Conservation (phyloP, 805 yeast species). For the Jamesozyma gamospora region DNA sequence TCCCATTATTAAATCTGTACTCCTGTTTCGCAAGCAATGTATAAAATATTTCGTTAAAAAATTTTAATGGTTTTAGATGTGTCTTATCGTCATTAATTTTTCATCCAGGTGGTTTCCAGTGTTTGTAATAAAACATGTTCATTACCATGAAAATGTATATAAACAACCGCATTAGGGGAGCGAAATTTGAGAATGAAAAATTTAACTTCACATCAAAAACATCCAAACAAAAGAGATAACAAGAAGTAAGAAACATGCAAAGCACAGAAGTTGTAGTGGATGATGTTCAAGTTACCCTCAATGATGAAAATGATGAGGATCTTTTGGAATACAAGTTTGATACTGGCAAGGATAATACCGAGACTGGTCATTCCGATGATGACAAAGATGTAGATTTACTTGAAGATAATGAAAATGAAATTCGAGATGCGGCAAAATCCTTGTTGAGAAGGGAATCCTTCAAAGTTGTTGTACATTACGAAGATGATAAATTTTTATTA, state of each 20-base stretch:
- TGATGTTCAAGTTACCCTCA: conserved; percentile 1
- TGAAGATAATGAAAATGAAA: conserved; percentile 6
- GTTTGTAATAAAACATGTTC: too few relatives aligned
- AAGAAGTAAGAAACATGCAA: background rate
- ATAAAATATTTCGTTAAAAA: too few relatives aligned
- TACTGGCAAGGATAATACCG: background rate
- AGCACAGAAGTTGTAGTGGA: conserved; percentile 1
- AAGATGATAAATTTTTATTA: conserved; percentile 15
- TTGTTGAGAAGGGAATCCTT: conserved; percentile 13
- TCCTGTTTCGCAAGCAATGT: too few relatives aligned
- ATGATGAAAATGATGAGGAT: background rate
- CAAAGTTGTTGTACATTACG: conserved; percentile 13
- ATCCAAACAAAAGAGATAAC: background rate
- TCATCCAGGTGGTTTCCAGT: too few relatives aligned
- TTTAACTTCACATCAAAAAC: background rate
- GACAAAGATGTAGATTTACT: conserved; percentile 10
- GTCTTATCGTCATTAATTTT: too few relatives aligned
- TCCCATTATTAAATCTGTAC: too few relatives aligned
- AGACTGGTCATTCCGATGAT: conserved; percentile 3
- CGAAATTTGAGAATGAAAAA: background rate
- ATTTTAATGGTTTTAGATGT: too few relatives aligned
- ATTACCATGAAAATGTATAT: too few relatives aligned
- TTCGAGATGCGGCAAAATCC: conserved; percentile 15
- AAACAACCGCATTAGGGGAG: too few relatives aligned
- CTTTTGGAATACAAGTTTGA: background rate